Base-by-base conservation (phyloP, 1,139 yeast species). In the Protomyces inouyei region DNA sequence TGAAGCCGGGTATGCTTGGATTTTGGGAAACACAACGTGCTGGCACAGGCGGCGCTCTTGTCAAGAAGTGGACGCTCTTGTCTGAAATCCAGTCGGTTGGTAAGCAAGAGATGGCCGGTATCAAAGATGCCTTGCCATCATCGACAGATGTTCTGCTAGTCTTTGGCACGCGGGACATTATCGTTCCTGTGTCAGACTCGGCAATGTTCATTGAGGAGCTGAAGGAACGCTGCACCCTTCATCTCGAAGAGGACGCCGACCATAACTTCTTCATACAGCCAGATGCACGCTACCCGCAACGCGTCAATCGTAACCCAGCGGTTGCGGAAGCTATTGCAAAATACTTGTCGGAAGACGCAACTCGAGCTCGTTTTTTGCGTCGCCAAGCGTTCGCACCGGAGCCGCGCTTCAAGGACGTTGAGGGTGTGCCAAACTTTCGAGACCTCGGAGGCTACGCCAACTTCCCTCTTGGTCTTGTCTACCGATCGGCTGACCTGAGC, bases 371-470 rank as follows among this genome's bases (percentile, higher is more conserved):
- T 65, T 87, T 86, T 71, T 77, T 78, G 67, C 72, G 75, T 6
- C 68, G 75, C 1, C 76, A 79, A 51, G 66, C 71, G 28, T 72
- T 70, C 23, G 76, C 85, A 10, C 81, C 81, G 0, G 73, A 73
- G 25, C 72, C 77, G 21, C 73, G 83, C 3, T 86, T 88, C 87
- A 83, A 83, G 68, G 35, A 35, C 3, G 80, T 87, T 52, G 89
- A 84, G 45, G 93, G 95, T 0, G 82, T 88, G 12, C 74, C 80
- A 61, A 89, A 90, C 71, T 86, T 88, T 71, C 80, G 97, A 69
- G 96, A 89, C 71, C 73, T 86, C 66, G 97, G 96, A 0, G 96
- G 96, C 3, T 89, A 48, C 18, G 12, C 3, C 14, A 37, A 40
- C 21, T 86, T 88, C 2, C 82, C 81, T 66, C 81, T 86, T 0